A percentile compares a stretch with the other conserved stretches of the same genome.
These are phyloP conservation scores for Dendrobium catenatum DNA, from an alignment of 106 monocot species.

Conservation along the genomic window DNA sequence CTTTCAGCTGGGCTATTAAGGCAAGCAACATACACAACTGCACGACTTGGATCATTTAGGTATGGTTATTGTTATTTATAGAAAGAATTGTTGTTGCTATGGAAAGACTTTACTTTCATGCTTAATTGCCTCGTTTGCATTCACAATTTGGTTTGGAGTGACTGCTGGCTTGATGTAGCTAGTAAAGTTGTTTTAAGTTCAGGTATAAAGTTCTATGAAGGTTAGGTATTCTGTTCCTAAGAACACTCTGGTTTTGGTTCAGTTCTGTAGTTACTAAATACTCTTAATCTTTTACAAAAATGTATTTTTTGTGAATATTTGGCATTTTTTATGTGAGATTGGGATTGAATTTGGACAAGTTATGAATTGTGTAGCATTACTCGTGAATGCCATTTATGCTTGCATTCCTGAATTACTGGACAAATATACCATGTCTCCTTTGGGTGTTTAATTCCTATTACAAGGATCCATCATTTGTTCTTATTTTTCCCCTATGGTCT, in stretches of 20 bases:
- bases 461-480: neutral
- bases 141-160: neutral
- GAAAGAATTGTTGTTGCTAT: neutral
- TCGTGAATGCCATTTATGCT: too few species aligned
- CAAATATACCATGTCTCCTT: too few species aligned
- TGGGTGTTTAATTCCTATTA: neutral
- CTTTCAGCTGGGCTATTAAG: conserved; percentile 55
- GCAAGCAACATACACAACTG: conserved; percentile 66
- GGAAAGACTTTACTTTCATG: neutral
- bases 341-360: too few species aligned
- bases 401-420: too few species aligned
- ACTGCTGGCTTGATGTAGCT: neutral
- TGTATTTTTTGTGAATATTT: too few species aligned
- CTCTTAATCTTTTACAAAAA: too few species aligned
- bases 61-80: conserved; percentile 2
- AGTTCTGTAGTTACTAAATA: too few species aligned
- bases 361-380: too few species aligned
- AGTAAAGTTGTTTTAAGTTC: neutral
- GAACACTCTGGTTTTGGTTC: too few species aligned
- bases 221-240: too few species aligned
- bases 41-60: conserved; percentile 68
- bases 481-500: too few species aligned
- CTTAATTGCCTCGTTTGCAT: neutral
- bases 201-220: neutral
- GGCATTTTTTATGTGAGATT: too few species aligned